Evolutionary conservation across 148 eudicot genomes (phyloP).

Genomic region (Nyssa sinensis): DNA sequence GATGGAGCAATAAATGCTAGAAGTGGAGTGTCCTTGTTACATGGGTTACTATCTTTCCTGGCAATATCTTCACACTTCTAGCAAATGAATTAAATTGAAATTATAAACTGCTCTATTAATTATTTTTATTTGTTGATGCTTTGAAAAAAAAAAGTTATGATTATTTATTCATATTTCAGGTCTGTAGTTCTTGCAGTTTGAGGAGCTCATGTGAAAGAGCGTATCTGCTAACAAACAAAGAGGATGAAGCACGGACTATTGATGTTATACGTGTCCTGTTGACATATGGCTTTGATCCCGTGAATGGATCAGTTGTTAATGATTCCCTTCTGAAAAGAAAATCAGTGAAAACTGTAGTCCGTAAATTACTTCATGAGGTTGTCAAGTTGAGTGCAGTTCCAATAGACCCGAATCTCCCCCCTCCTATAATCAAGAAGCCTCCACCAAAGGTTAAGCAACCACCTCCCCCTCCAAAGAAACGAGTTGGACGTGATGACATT

Average conservation of each 20-base stretch:
- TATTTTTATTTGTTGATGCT: constrained; percentile 6
- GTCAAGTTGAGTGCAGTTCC: constrained; percentile 91
- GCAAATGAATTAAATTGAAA: background rate
- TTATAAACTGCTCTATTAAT: constrained; percentile 4
- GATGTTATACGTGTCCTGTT: constrained; percentile 82
- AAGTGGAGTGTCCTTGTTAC: background rate
- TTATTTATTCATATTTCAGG: constrained; percentile 42
- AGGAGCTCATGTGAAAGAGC: constrained; percentile 86
- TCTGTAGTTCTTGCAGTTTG: constrained; percentile 92
- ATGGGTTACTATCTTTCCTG: background rate
- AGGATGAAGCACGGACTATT: constrained; percentile 93
- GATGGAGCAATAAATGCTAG: background rate
- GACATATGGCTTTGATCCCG: constrained; percentile 83
- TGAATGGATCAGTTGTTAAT: constrained; percentile 67
- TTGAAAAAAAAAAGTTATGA: no score
- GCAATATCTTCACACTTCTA: background rate
- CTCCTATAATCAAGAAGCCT: constrained; percentile 79
- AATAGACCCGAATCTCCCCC: constrained; percentile 94
- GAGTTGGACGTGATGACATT: constrained; percentile 88
- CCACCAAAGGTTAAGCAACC: constrained; percentile 96
- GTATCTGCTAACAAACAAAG: constrained; percentile 81
- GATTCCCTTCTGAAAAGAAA: constrained; percentile 70
- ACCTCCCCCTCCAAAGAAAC: constrained; percentile 89
- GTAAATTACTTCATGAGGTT: constrained; percentile 78
- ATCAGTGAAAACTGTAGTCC: constrained; percentile 64